These are phyloP conservation scores for Aspergillus homomorphus DNA, from an alignment of 495 filamentous ascomycete genomes.

Conservation along the genomic window DNA sequence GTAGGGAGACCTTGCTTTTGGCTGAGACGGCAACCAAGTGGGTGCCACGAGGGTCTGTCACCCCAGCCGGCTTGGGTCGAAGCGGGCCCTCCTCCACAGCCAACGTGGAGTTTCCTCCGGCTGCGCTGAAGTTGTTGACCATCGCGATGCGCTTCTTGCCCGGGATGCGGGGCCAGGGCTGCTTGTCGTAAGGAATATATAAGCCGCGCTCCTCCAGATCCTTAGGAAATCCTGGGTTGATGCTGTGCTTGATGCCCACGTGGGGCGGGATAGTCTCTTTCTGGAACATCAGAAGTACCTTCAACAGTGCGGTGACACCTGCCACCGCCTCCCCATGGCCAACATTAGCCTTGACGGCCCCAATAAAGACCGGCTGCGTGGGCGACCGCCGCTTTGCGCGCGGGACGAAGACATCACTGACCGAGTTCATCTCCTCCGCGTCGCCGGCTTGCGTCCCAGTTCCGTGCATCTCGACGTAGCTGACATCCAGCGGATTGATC, in stretches of 20 bases:
- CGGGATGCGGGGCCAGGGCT: too few relatives aligned
- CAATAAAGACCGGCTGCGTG: slow-evolving; percentile 22
- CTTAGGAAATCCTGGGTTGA: slow-evolving; percentile 32
- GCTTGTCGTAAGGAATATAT: too few relatives aligned
- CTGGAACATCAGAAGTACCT: slow-evolving; percentile 33
- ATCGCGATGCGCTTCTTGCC: slow-evolving; percentile 14
- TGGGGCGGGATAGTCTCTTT: slow-evolving; percentile 36
- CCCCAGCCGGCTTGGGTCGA: too few relatives aligned
- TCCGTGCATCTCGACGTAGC: slow-evolving; percentile 51
- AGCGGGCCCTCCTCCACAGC: slow-evolving; percentile 26
- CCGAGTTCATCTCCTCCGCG: slow-evolving; percentile 26
- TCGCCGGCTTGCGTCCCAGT: slow-evolving; percentile 48
- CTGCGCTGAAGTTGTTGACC: slow-evolving; percentile 39
- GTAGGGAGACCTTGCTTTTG: slow-evolving; percentile 25
- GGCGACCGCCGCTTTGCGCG: slow-evolving; percentile 13
- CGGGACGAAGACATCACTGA: slow-evolving; percentile 30
- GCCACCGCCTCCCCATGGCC: slow-evolving; percentile 41
- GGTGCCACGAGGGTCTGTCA: too few relatives aligned
- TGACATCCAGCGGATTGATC: slow-evolving; percentile 47
- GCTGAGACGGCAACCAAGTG: slow-evolving; percentile 29
- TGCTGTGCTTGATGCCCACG: slow-evolving; percentile 41
- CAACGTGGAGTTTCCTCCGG: slow-evolving; percentile 36
- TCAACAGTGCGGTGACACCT: slow-evolving; percentile 32
- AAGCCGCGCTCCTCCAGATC: slow-evolving; percentile 29
- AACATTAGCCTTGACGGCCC: slow-evolving; percentile 39